Base-by-base conservation (phyloP, 192 early-diverging fungal species). In the Phycomyces blakesleeanus region DNA sequence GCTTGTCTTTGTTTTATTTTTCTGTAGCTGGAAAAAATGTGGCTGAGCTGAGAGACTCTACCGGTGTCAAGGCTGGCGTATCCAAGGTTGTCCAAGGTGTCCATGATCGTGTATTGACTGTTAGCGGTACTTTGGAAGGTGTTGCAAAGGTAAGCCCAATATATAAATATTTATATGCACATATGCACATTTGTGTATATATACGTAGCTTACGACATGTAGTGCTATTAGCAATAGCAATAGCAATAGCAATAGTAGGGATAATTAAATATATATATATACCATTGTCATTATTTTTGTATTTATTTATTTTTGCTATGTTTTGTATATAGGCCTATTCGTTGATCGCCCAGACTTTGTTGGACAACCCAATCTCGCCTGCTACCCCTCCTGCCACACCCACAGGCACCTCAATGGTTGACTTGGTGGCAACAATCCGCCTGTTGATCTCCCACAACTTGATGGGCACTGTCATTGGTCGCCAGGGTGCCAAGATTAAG, bases 381-480 rank as follows among this genome's bases (percentile, higher is more conserved):
- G 41, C 39, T 29, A 83, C 80, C 49, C 77, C 80, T 55, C 75
- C 80, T 22, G 52, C 78, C 51, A 82, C 83, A 60, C 76, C 79
- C 63, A 77, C 74, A 44, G 74, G 73, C 60, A 62, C 73, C 56
- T 72, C 71, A 77, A 64, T 41, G 77, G 67, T 24, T 11, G 25
- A 63, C 29, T 77, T 65, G 56, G 75, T 72, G 27, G 83, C 88
- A 12, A 83, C 88, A 5, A 78, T 98, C 55, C 89, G 93, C 24
- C 73, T 98, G 18, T 81, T 98, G 66, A 92, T 98, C 65, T 92
- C 95, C 22, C 88, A 95, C 75, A 83, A 86, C 64, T 76, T 91
- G 49, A 94, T 98, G 87, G 91, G 91, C 20, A 89, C 87, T 56
- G 83, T 98, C 62, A 97, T 98, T 76, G 97, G 97, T 39, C 92